Percentiles rank a stretch among this genome's conserved stretches.
These are phyloP conservation scores for Xylariaceae sp. DNA, from an alignment of 2,329 filamentous ascomycete species.

Conservation along the genomic window DNA sequence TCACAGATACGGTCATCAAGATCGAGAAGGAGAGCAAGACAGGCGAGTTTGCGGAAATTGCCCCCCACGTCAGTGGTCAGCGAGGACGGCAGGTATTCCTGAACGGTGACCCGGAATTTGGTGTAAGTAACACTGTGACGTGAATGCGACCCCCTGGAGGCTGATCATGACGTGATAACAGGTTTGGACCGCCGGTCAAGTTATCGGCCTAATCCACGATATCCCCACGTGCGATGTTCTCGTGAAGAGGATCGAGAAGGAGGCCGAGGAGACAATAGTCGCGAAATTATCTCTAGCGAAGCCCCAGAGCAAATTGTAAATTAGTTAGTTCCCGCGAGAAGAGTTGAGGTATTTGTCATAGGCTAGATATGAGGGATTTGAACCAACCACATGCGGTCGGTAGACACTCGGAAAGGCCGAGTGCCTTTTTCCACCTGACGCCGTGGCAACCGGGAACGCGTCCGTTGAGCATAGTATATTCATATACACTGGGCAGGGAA, in stretches of 20 bases:
- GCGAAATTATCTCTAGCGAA: conserved; percentile 54
- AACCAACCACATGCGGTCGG: too few species aligned
- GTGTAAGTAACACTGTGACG: conserved; percentile 55
- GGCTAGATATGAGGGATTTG: too few species aligned
- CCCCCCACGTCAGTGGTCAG: conserved; percentile 83
- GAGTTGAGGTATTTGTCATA: too few species aligned
- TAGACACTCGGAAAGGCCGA: too few species aligned
- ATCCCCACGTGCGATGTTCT: conserved; percentile 71
- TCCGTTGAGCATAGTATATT: too few species aligned
- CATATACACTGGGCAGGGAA: too few species aligned
- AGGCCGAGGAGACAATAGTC: conserved; percentile 63
- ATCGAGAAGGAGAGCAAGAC: conserved; percentile 78
- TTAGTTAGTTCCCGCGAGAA: neutral
- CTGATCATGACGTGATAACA: conserved; percentile 31
- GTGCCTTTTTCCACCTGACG: too few species aligned
- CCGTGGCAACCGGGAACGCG: too few species aligned
- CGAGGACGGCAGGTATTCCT: conserved; percentile 86
- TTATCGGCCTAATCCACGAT: conserved; percentile 84
- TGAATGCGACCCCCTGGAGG: neutral
- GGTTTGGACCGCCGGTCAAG: conserved; percentile 97
- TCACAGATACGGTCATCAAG: conserved; percentile 73
- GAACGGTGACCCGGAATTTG: conserved; percentile 85
- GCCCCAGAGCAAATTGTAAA: conserved; percentile 55
- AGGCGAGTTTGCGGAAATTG: conserved; percentile 86
- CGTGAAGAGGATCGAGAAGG: conserved; percentile 69